These are phyloP conservation scores for Teunomyces atbi DNA, from an alignment of 805 yeast genomes.

Conservation along the genomic window DNA sequence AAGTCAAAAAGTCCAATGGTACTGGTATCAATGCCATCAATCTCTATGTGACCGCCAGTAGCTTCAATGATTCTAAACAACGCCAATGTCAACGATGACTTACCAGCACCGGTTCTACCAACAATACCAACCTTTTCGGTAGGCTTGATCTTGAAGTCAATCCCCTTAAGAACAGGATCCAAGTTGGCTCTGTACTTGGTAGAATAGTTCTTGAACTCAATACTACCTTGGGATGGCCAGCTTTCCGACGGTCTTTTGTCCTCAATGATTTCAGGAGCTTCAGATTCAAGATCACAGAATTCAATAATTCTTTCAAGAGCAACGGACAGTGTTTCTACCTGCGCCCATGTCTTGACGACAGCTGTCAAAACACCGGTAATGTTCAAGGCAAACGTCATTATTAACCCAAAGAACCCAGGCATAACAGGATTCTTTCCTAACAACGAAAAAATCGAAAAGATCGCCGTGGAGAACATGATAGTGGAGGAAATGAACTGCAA, in stretches of 20 bases:
- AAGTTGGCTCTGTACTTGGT: conserved; percentile 45
- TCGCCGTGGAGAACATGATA: conserved; percentile 51
- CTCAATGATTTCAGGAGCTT: conserved; percentile 74
- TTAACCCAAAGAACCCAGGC: conserved; percentile 62
- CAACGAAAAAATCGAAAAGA: conserved; percentile 42
- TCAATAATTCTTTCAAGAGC: conserved; percentile 68
- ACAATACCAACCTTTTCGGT: conserved; percentile 44
- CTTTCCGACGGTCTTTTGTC: conserved; percentile 54
- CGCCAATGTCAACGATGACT: conserved; percentile 44
- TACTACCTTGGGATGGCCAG: conserved; percentile 42
- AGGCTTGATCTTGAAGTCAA: conserved; percentile 35
- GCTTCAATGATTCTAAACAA: conserved; percentile 44
- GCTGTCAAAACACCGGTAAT: conserved; percentile 53
- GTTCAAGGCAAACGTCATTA: conserved; percentile 62
- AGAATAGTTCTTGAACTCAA: conserved; percentile 37
- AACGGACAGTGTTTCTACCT: conserved; percentile 61
- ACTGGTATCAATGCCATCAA: conserved; percentile 34
- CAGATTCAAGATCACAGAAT: conserved; percentile 71
- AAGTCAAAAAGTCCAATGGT: conserved; percentile 41
- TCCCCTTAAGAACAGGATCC: conserved; percentile 41
- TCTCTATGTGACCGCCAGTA: conserved; percentile 32
- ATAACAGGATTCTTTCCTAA: conserved; percentile 42
- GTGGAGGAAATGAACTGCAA: conserved; percentile 60
- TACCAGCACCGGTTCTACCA: conserved; percentile 48
- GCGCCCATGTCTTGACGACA: conserved; percentile 61